These are phyloP conservation scores for Aspergillus cristatus DNA, from an alignment of 495 filamentous ascomycete genomes.

Conservation along the genomic window DNA sequence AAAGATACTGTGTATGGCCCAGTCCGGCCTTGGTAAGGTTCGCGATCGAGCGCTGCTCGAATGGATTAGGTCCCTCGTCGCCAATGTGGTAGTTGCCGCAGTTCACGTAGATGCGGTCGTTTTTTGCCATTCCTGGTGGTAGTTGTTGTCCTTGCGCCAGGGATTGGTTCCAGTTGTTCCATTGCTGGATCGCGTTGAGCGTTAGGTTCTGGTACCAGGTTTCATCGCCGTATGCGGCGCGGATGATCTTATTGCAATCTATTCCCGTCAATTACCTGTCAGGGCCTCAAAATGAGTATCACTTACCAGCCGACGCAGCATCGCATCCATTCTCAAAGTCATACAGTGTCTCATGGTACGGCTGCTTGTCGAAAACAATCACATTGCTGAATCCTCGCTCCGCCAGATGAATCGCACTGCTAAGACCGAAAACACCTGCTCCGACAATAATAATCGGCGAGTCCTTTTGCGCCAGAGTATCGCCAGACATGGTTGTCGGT, in stretches of 20 bases:
- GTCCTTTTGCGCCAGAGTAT: background rate
- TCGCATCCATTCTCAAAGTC: slow-evolving; percentile 20
- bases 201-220: slow-evolving; percentile 35
- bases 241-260: slow-evolving; percentile 38
- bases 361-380: slow-evolving; percentile 34
- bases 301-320: slow-evolving; percentile 25
- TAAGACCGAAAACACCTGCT: slow-evolving; percentile 36
- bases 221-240: slow-evolving; percentile 29
- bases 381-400: slow-evolving; percentile 30
- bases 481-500: background rate
- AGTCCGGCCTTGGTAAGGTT: slow-evolving; percentile 25
- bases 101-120: slow-evolving; percentile 25
- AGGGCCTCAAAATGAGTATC: too few relatives aligned
- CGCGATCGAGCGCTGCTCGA: slow-evolving; percentile 21
- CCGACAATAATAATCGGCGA: slow-evolving; percentile 33
- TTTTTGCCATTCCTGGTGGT: slow-evolving; percentile 20
- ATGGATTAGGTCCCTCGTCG: slow-evolving; percentile 15
- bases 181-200: slow-evolving; percentile 25
- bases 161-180: slow-evolving; percentile 34
- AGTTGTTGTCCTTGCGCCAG: slow-evolving; percentile 13
- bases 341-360: slow-evolving; percentile 24
- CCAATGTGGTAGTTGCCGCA: slow-evolving; percentile 21
- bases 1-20: slow-evolving; percentile 21
- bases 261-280: background rate
- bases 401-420: slow-evolving; percentile 31